These are phyloP conservation scores for Pyrenophora teres DNA, from an alignment of 2,329 filamentous ascomycete species.

Conservation along the genomic window DNA sequence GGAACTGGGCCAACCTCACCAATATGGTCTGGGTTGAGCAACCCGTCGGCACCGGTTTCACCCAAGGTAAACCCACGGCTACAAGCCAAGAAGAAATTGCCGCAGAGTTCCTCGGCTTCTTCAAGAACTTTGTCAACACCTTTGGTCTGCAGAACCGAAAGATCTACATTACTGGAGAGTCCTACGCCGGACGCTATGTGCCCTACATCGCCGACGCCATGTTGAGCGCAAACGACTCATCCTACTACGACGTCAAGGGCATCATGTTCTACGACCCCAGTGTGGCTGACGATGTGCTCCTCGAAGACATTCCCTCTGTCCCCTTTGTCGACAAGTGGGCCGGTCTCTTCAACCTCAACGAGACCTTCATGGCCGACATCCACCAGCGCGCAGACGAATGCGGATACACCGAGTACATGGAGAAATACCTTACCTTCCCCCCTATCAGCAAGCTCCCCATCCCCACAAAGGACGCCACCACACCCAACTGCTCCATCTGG, in stretches of 20 bases:
- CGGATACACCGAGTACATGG: constrained; percentile 65
- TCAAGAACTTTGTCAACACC: constrained; percentile 74
- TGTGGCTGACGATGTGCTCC: constrained; percentile 59
- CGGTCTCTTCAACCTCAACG: constrained; percentile 67
- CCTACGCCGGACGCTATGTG: constrained; percentile 66
- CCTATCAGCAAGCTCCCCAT: constrained; percentile 64
- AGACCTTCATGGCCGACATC: constrained; percentile 60
- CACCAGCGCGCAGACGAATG: constrained; percentile 60
- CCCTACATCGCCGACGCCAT: constrained; percentile 76
- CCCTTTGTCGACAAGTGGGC: constrained; percentile 66
- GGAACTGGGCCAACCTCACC: constrained; percentile 60
- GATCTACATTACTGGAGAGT: constrained; percentile 75
- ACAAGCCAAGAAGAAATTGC: constrained; percentile 70
- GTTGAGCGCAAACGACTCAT: constrained; percentile 68
- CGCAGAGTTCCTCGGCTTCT: constrained; percentile 76
- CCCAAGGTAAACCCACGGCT: constrained; percentile 66
- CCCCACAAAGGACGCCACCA: constrained; percentile 51
- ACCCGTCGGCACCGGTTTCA: constrained; percentile 70
- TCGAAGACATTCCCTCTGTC: constrained; percentile 59
- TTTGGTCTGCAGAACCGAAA: constrained; percentile 70
- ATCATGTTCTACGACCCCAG: constrained; percentile 76
- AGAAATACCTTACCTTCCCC: constrained; percentile 70
- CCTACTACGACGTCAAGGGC: constrained; percentile 69
- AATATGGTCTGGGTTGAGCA: constrained; percentile 80
- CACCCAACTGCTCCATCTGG: constrained; percentile 64